phyloP scores from a whole-genome alignment of 805 yeast genomes.

The Sugiyamaella boreocaroliniensis region DNA sequence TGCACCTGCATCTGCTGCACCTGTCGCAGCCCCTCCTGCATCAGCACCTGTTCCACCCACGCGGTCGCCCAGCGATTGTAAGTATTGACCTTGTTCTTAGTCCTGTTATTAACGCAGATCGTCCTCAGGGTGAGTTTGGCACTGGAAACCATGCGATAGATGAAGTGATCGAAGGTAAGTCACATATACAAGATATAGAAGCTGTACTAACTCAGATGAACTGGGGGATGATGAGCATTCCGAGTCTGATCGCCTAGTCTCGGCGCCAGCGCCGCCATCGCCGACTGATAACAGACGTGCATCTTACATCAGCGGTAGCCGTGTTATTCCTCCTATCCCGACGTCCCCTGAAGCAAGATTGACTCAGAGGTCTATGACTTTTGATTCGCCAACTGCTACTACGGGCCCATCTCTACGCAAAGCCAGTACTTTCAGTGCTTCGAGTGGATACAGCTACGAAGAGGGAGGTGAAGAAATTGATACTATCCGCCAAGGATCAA shows the following conservation, averaged over 20 bases:
- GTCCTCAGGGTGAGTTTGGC: neutral
- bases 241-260: constrained; percentile 15
- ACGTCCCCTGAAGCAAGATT: constrained; percentile 3
- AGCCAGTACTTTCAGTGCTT: constrained; percentile 11
- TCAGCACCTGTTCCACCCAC: neutral
- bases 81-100: neutral
- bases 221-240: constrained; percentile 27
- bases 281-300: constrained; percentile 7
- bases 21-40: neutral
- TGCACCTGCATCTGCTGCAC: constrained; percentile 1
- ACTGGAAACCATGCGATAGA: constrained; percentile 4
- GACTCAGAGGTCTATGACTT: constrained; percentile 9
- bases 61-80: neutral
- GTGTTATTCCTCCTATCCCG: constrained; percentile 21
- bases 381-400: constrained; percentile 12
- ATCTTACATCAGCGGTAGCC: constrained; percentile 19
- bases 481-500: constrained; percentile 41
- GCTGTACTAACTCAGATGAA: constrained; percentile 12
- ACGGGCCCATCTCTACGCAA: constrained; percentile 12
- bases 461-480: neutral
- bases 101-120: neutral
- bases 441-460: constrained; percentile 1
- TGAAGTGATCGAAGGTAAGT: constrained; percentile 1
- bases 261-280: neutral
- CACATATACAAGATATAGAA: too few relatives aligned